These are phyloP conservation scores for Trametes meyenii DNA, from an alignment of 768 basidiomycete species.

Conservation along the genomic window DNA sequence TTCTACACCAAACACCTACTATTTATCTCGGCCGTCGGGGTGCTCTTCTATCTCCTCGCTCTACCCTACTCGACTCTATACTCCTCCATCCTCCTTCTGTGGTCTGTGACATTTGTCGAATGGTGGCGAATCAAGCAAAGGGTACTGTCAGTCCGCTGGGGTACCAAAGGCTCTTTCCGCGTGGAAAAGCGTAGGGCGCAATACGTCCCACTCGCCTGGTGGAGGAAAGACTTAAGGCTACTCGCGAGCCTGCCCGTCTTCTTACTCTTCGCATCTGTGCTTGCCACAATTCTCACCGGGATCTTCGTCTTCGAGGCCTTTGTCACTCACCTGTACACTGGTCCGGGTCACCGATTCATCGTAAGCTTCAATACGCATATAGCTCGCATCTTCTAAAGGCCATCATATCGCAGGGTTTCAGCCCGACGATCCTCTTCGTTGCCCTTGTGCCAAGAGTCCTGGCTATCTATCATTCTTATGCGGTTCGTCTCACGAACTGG, in stretches of 20 bases:
- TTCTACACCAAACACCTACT: slow-evolving; percentile 81
- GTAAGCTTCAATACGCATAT: slow-evolving; percentile 49
- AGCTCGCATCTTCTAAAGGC: background rate
- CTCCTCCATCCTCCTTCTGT: slow-evolving; percentile 74
- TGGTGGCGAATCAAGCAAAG: slow-evolving; percentile 90
- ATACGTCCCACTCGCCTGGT: slow-evolving; percentile 61
- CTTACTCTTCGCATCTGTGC: slow-evolving; percentile 65
- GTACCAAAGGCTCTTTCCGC: slow-evolving; percentile 73
- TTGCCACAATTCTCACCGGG: slow-evolving; percentile 71
- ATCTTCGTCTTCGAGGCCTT: slow-evolving; percentile 93
- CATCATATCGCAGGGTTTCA: slow-evolving; percentile 55
- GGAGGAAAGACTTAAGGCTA: slow-evolving; percentile 69
- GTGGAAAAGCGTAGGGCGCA: slow-evolving; percentile 75
- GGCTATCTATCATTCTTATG: slow-evolving; percentile 68
- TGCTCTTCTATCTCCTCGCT: slow-evolving; percentile 68
- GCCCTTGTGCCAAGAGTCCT: slow-evolving; percentile 81
- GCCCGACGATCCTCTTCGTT: slow-evolving; percentile 83
- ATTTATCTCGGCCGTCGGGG: slow-evolving; percentile 73
- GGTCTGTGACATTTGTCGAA: slow-evolving; percentile 87
- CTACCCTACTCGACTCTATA: slow-evolving; percentile 77
- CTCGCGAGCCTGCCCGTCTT: slow-evolving; percentile 74
- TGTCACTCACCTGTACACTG: slow-evolving; percentile 84
- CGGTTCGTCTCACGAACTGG: slow-evolving; percentile 76
- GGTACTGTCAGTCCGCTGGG: slow-evolving; percentile 80
- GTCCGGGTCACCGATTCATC: slow-evolving; percentile 77